phyloP scores from a whole-genome alignment of 83 land plant species.

The Larix sibirica region DNA sequence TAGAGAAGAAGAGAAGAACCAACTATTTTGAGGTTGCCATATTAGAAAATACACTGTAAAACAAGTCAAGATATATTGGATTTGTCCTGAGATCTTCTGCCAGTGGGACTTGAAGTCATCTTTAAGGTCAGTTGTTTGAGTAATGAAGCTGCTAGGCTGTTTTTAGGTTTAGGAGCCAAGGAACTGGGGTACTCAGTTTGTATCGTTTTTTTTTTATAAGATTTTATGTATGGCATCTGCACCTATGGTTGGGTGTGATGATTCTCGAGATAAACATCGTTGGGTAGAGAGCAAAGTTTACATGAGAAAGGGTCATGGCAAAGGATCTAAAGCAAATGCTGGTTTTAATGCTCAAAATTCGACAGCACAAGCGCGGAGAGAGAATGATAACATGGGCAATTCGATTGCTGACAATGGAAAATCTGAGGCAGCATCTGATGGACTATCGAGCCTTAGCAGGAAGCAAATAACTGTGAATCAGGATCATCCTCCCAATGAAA shows the following conservation, averaged over 20 bases:
- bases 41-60: too few relatives aligned
- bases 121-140: too few relatives aligned
- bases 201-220: too few relatives aligned
- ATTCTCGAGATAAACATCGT: conserved; percentile 29
- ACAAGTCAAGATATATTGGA: too few relatives aligned
- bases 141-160: too few relatives aligned
- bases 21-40: too few relatives aligned
- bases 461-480: conserved; percentile 10
- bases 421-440: conserved; percentile 26
- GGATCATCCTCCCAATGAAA: not conserved
- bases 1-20: too few relatives aligned
- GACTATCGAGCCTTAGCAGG: conserved; percentile 31
- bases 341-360: conserved; percentile 1
- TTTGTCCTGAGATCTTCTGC: too few relatives aligned
- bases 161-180: too few relatives aligned
- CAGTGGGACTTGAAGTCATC: too few relatives aligned
- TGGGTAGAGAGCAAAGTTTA: conserved; percentile 61
- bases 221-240: conserved; percentile 54
- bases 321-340: conserved; percentile 6
- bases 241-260: conserved; percentile 26
- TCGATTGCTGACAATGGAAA: conserved; percentile 1
- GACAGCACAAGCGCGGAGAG: not conserved
- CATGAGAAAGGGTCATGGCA: conserved; percentile 33
- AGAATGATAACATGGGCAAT: conserved; percentile 7
- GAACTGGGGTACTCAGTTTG: too few relatives aligned